Evolutionary conservation across 305 asterid genomes (phyloP).

Genomic region (Plantago coronopus): DNA sequence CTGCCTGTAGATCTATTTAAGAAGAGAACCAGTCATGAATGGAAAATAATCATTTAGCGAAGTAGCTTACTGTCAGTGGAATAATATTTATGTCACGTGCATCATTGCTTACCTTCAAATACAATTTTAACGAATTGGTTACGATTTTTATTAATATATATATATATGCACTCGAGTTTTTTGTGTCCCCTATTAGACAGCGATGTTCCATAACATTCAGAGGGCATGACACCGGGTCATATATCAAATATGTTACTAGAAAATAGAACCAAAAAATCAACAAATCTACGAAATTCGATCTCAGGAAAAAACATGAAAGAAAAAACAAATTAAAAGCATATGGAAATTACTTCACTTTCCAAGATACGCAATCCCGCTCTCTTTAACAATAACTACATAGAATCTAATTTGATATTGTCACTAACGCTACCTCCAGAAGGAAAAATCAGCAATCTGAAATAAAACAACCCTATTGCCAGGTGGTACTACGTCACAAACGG

Average conservation of each 20-base stretch:
- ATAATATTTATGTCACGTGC: neutral
- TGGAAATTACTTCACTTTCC: neutral
- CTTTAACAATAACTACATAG: neutral
- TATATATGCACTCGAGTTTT: neutral
- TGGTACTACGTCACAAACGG: neutral
- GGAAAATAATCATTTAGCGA: constrained; percentile 2
- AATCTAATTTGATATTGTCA: neutral
- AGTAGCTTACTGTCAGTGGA: neutral
- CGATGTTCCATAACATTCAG: neutral
- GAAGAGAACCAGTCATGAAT: constrained; percentile 14
- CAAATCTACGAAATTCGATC: neutral
- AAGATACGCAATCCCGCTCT: constrained; percentile 2
- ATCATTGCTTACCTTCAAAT: neutral
- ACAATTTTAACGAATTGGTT: neutral
- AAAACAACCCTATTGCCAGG: neutral
- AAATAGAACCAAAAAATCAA: no score
- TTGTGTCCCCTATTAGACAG: neutral
- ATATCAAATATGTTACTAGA: no score
- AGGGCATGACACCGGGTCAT: neutral
- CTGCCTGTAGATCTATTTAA: constrained; percentile 56
- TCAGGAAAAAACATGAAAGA: neutral
- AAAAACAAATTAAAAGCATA: neutral
- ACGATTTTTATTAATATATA: neutral
- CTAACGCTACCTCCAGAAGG: neutral
- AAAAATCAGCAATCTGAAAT: neutral